Evolutionary conservation across 805 yeast genomes (phyloP).

Genomic region (Kazachstania viticola): DNA sequence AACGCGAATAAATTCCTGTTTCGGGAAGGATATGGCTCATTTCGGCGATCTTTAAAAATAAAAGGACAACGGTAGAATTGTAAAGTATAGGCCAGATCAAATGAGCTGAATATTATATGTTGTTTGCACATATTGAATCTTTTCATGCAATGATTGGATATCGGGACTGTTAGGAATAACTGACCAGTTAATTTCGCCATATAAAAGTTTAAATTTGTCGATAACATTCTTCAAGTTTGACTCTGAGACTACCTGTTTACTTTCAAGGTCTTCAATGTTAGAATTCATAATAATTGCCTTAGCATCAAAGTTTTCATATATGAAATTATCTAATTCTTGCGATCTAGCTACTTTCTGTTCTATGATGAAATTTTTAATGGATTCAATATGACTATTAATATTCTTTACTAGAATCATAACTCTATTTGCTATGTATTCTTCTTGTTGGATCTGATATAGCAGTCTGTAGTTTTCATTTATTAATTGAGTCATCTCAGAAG

Average conservation of each 20-base stretch:
- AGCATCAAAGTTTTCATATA: constrained; percentile 13
- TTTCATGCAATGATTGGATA: too few species aligned
- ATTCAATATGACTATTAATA: constrained; percentile 19
- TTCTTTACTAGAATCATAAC: constrained; percentile 17
- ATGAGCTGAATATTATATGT: too few species aligned
- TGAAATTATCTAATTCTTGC: constrained; percentile 12
- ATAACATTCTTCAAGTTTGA: constrained; percentile 8
- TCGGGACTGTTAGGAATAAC: too few species aligned
- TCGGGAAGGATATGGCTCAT: too few species aligned
- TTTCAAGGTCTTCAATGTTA: constrained; percentile 6
- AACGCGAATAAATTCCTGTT: too few species aligned
- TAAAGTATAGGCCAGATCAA: too few species aligned
- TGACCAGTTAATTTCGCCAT: constrained; percentile 17
- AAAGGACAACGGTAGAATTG: too few species aligned
- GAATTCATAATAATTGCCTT: constrained; percentile 7
- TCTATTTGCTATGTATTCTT: constrained; percentile 19
- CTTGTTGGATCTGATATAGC: constrained; percentile 21
- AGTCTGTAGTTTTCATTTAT: constrained; percentile 18
- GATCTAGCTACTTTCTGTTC: constrained; percentile 18
- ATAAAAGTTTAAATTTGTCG: constrained; percentile 7
- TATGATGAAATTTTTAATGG: constrained; percentile 20
- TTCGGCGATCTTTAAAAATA: too few species aligned
- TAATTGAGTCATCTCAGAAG: constrained; percentile 11
- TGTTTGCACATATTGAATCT: too few species aligned
- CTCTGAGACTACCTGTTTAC: constrained; percentile 5